These are phyloP conservation scores for Zygotorulaspora mrakii DNA, from an alignment of 1,139 yeast species.

Conservation along the genomic window DNA sequence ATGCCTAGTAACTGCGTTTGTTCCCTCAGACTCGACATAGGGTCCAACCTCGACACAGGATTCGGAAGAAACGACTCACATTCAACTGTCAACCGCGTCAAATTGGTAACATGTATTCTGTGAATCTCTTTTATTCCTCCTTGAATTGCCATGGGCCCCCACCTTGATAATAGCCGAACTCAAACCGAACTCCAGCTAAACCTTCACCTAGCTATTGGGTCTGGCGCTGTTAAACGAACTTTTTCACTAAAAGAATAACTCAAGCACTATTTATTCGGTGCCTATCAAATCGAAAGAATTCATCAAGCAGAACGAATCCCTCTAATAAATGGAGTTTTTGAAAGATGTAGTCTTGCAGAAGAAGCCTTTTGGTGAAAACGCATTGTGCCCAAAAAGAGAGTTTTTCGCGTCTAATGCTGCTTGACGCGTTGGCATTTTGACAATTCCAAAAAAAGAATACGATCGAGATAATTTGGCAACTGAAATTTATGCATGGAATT, in stretches of 20 bases:
- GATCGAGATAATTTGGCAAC: no score
- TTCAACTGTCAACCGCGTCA: constrained; percentile 11
- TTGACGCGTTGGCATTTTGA: not conserved
- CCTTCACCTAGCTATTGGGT: no score
- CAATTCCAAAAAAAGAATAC: no score
- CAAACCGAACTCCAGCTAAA: no score
- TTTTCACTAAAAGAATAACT: no score
- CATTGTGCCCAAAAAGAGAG: not conserved
- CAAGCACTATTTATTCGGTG: no score
- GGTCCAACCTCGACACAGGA: constrained; percentile 11
- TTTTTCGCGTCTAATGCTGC: not conserved
- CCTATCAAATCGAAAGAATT: no score
- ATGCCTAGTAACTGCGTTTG: constrained; percentile 11
- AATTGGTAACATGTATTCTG: constrained; percentile 8
- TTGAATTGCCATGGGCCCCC: constrained; percentile 5
- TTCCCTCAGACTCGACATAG: constrained; percentile 11
- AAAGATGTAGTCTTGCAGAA: not conserved
- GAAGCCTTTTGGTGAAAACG: no score
- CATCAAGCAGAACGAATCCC: no score
- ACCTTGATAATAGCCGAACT: not conserved
- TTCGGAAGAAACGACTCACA: constrained; percentile 14
- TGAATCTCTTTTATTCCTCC: constrained; percentile 6
- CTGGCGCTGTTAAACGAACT: no score
- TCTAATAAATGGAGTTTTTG: not conserved
- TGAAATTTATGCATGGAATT: no score